Evolutionary conservation across 108 stramenopile species (phyloP).

Genomic region (Skeletonema menzelii): DNA sequence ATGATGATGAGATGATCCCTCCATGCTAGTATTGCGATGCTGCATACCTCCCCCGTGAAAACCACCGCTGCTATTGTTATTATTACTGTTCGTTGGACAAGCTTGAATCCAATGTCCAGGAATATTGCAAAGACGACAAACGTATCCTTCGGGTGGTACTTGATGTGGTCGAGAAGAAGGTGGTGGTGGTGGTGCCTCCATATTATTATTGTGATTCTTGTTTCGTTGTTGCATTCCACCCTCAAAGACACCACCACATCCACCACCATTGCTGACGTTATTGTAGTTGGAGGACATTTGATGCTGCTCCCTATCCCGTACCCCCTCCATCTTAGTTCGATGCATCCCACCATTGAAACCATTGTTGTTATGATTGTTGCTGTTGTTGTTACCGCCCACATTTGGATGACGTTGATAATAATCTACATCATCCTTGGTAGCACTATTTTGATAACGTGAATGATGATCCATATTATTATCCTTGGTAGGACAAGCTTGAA

Average conservation of each 20-base stretch:
- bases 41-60: no score
- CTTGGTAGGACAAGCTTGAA: neutral
- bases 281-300: no score
- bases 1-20: neutral
- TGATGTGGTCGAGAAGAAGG: neutral
- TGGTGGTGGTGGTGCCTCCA: no score
- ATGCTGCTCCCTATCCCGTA: no score
- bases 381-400: no score
- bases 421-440: slow-evolving; percentile 2
- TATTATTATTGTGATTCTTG: neutral
- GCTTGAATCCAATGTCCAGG: slow-evolving; percentile 63
- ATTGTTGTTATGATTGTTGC: no score
- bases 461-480: neutral
- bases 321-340: neutral
- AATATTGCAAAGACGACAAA: slow-evolving; percentile 75
- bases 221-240: no score
- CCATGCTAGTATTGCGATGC: neutral
- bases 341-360: no score
- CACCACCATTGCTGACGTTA: no score
- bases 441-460: no score
- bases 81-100: neutral
- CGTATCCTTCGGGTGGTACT: slow-evolving; percentile 21
- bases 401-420: neutral
- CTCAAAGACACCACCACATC: no score
- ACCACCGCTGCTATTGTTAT: neutral